Base-by-base conservation (phyloP, 164 flowering plant species). In the Liquidambar formosana region DNA sequence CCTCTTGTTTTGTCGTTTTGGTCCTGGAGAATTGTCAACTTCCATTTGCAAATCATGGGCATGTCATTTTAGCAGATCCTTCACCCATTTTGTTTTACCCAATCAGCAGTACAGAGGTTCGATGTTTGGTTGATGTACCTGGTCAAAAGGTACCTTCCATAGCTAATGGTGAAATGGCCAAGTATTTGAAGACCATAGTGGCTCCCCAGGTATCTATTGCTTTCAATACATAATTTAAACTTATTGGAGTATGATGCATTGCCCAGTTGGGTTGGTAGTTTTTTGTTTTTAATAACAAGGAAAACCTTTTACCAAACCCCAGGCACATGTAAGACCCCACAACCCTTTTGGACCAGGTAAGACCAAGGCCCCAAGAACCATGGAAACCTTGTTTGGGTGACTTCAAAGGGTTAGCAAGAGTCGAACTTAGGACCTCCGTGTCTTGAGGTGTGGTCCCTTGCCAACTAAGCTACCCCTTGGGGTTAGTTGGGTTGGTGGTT, bases 41-140 rank as follows among this genome's bases (percentile, higher is more conserved):
- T 58, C 88, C 88, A 16, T 81, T 54, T 73, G 63, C 73, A 45
- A 80, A 84, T 75, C 84, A 84, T 64, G 88, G 86, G 53, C 88
- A 84, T 73, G 85, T 84, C 28, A 73, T 84, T 27, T 67, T 84
- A 19, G 88, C 71, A 33, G 80, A 82, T 73, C 88, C 86, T n/a
- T 82, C 88, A 4, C 88, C 86, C 0, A 74, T 82, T 66, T 66
- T 84, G 47, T 82, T 84, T 51, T 84, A 84, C 66, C 86, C 82
- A 51, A 80, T 84, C 64, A 84, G 88, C 46, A 84, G 85, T 57
- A 73, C 83, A 16, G 88, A 84, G 62, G 76, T 82, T 22, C 84
- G 88, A 2, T 84, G 88, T 64, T 70, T 84, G 71, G 86, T 84
- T 25, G 86, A 82, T 77, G 75, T 84, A 23, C 88, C 88, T n/a